Conservation (phyloP, 306 rosid genomes). For the Lablab purpureus region DNA sequence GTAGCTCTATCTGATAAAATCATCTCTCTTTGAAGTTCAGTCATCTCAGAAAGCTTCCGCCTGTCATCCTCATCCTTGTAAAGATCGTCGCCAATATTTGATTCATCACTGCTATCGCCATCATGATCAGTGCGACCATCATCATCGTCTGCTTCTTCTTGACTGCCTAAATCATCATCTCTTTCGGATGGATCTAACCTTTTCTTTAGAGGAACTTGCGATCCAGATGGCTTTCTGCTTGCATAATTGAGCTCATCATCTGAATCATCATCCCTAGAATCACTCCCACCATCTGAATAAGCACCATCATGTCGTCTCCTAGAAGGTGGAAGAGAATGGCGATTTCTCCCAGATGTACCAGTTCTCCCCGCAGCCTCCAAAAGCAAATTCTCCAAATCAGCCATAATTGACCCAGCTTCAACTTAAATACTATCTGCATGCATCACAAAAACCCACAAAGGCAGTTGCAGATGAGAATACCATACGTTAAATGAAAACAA, state of each 20-base stretch:
- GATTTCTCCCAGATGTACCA: constrained; percentile 63
- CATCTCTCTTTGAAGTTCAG: constrained; percentile 93
- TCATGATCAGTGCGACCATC: constrained; percentile 65
- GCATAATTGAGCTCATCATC: constrained; percentile 72
- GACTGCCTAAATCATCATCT: constrained; percentile 83
- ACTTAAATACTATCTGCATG: constrained; percentile 36
- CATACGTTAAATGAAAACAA: constrained; percentile 8
- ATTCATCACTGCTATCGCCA: constrained; percentile 79
- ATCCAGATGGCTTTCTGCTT: constrained; percentile 75
- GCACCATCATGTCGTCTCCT: constrained; percentile 74
- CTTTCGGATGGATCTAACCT: constrained; percentile 78
- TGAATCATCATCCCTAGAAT: constrained; percentile 83
- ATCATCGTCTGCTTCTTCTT: constrained; percentile 72
- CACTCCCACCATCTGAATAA: constrained; percentile 90
- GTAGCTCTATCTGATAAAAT: constrained; percentile 85
- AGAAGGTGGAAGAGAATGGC: constrained; percentile 66
- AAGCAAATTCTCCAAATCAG: constrained; percentile 80
- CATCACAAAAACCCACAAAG: constrained; percentile 13
- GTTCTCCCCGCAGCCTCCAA: constrained; percentile 97
- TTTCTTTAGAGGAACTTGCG: constrained; percentile 90
- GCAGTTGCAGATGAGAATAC: constrained; percentile 8
- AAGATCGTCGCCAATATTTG: constrained; percentile 88
- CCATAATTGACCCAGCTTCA: constrained; percentile 54
- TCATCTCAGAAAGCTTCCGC: constrained; percentile 83
- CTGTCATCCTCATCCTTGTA: constrained; percentile 85